These are phyloP conservation scores for Talaromyces sp. DNA, from an alignment of 2,329 filamentous ascomycete genomes.

Conservation along the genomic window DNA sequence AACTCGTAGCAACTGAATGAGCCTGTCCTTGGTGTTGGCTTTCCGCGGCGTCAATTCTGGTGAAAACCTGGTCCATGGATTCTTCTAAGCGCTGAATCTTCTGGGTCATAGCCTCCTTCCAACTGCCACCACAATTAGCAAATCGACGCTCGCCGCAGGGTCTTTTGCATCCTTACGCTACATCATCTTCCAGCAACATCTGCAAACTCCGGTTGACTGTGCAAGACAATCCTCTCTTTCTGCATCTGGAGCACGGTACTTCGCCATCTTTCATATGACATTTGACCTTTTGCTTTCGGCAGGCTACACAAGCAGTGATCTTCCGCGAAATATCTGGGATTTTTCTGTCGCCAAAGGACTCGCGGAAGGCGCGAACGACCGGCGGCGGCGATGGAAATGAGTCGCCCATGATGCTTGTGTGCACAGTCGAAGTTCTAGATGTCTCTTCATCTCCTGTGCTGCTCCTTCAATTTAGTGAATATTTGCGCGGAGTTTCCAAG, in stretches of 20 bases:
- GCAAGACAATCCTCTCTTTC: slow-evolving; percentile 39
- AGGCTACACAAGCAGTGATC: slow-evolving; percentile 29
- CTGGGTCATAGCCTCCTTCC: slow-evolving; percentile 39
- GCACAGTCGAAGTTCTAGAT: not conserved
- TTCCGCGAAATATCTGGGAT: slow-evolving; percentile 33
- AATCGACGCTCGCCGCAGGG: not conserved
- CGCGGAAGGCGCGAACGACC: slow-evolving; percentile 24
- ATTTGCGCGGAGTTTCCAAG: too few relatives aligned
- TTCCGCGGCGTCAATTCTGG: slow-evolving; percentile 21
- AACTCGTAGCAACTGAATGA: not conserved
- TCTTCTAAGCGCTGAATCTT: slow-evolving; percentile 38
- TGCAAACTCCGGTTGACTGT: slow-evolving; percentile 43
- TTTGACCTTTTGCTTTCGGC: slow-evolving; percentile 34
- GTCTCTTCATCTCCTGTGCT: not conserved
- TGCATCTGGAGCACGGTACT: slow-evolving; percentile 40
- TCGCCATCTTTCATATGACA: slow-evolving; percentile 40
- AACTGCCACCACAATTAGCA: slow-evolving; percentile 24
- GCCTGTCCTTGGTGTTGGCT: slow-evolving; percentile 1
- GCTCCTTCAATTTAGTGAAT: not conserved
- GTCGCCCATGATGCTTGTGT: not conserved
- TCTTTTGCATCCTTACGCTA: slow-evolving; percentile 22
- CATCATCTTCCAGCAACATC: slow-evolving; percentile 42
- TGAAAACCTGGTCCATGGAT: slow-evolving; percentile 29
- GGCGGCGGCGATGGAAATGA: not conserved
- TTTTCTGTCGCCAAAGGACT: slow-evolving; percentile 35